phyloP scores from a whole-genome alignment of 2,329 filamentous ascomycete species.

The Penicillium sp. region DNA sequence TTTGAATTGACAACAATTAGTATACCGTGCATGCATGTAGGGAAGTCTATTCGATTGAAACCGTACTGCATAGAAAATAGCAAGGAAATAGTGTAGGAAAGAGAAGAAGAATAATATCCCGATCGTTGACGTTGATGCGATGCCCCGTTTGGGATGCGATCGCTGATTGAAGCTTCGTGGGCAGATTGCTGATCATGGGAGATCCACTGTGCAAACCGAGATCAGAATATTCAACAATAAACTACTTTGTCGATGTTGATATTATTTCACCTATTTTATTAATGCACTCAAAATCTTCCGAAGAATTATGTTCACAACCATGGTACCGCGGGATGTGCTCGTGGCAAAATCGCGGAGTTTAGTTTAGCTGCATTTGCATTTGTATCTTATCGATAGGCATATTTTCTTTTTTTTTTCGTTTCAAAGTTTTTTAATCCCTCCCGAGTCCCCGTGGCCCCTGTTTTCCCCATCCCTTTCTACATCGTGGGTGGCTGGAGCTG shows the following conservation, averaged over 20 bases:
- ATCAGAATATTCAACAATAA: too few relatives aligned
- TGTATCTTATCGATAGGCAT: background rate
- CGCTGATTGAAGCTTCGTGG: constrained; percentile 17
- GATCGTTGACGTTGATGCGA: too few relatives aligned
- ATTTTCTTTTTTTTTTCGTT: too few relatives aligned
- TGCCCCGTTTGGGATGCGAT: constrained; percentile 8
- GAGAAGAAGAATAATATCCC: too few relatives aligned
- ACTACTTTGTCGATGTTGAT: background rate
- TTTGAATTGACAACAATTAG: background rate
- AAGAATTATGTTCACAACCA: constrained; percentile 7
- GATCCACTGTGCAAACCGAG: constrained; percentile 14
- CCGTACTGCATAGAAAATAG: background rate
- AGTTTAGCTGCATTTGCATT: too few relatives aligned
- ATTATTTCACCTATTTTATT: background rate
- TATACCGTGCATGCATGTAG: background rate
- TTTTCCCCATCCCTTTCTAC: constrained; percentile 3
- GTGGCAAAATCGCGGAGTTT: constrained; percentile 23
- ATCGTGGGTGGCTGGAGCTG: constrained; percentile 22
- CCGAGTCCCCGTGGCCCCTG: background rate
- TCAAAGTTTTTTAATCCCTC: background rate
- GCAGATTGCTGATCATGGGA: constrained; percentile 19
- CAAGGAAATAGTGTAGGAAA: background rate
- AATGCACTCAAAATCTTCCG: background rate
- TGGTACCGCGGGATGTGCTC: constrained; percentile 5
- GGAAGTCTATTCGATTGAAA: background rate